Evolutionary conservation across 176 grass and related monocot species (phyloP), one percentile per base, ranked within the genome.

Genomic region (Olyra latifolia): DNA sequence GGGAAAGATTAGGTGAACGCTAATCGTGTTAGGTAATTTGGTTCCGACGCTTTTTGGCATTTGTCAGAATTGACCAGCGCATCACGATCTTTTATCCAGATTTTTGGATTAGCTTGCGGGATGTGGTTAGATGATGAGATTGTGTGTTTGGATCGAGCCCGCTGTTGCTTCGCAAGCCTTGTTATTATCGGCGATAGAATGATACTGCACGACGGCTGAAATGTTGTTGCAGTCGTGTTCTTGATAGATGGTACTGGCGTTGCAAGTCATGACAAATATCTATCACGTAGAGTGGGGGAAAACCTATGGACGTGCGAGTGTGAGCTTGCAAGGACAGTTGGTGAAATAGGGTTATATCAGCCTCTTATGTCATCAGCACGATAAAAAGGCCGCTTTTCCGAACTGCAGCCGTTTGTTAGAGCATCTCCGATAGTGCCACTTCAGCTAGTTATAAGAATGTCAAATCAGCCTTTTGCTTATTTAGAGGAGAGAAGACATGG

Each of bases 21-120:
- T 78, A 43, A 71, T 71, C 42, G 35, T 32, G 47, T 59, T 67
- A 27, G 46, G 39, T 35, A 35, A 35, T 80, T 79, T 74, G 17
- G 17, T 8, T 23, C 39, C 23, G 12, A 38, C 47, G 19, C 7
- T 73, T 80, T 55, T 38, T 38, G 63, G 12, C 44, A 42, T 64
- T 24, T 13, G 56, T 11, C 14, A 23, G 5, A 59, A 82, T 29
- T 29, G 57, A 27, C 44, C 53, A 52, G 19, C 44, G 11, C 25
- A 1, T 15, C 32, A 35, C 23, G n/a, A 24, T 50, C 8, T 24
- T 71, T 61, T 39, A 19, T 14, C 19, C 28, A 3, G 5, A 19
- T 10, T 44, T 46, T 46, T 0, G n/a, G 11, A 66, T 55, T 38
- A 55, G 62, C 15, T 50, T 14, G 13, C 50, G 76, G 13, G 12